These are phyloP conservation scores for Nitzschia sp. DNA, from an alignment of 108 stramenopile species.

Conservation along the genomic window DNA sequence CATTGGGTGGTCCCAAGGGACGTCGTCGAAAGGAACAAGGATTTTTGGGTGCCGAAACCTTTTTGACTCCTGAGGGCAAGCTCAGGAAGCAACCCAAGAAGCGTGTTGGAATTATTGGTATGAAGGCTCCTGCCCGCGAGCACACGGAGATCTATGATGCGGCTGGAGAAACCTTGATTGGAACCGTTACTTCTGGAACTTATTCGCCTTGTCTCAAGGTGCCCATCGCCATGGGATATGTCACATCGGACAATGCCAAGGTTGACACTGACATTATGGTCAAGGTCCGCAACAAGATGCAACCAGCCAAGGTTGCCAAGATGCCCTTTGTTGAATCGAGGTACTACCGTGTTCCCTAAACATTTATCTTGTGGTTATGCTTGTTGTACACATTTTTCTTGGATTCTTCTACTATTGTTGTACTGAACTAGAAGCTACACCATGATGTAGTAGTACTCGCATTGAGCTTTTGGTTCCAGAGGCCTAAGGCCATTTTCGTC, in stretches of 20 bases:
- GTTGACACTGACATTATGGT: slow-evolving; percentile 83
- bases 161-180: slow-evolving; percentile 81
- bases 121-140: slow-evolving; percentile 95
- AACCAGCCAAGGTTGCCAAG: slow-evolving; percentile 81
- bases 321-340: slow-evolving; percentile 97
- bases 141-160: slow-evolving; percentile 92
- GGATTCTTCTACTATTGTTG: too few relatives aligned
- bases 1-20: slow-evolving; percentile 88
- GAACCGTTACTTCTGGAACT: slow-evolving; percentile 93
- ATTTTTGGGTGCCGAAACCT: slow-evolving; percentile 91
- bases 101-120: slow-evolving; percentile 94
- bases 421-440: too few relatives aligned
- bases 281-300: slow-evolving; percentile 92
- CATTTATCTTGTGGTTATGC: not conserved
- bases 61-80: slow-evolving; percentile 92
- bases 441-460: too few relatives aligned
- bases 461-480: too few relatives aligned
- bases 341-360: slow-evolving; percentile 90
- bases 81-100: slow-evolving; percentile 80
- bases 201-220: slow-evolving; percentile 88
- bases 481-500: too few relatives aligned
- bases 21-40: slow-evolving; percentile 91
- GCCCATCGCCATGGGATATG: slow-evolving; percentile 99
- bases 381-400: too few relatives aligned
- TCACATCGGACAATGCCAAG: slow-evolving; percentile 75